Percentiles rank a stretch among this genome's conserved stretches.
These are phyloP conservation scores for Citrus hindsii DNA, from an alignment of 345 rosid species.

Conservation along the genomic window DNA sequence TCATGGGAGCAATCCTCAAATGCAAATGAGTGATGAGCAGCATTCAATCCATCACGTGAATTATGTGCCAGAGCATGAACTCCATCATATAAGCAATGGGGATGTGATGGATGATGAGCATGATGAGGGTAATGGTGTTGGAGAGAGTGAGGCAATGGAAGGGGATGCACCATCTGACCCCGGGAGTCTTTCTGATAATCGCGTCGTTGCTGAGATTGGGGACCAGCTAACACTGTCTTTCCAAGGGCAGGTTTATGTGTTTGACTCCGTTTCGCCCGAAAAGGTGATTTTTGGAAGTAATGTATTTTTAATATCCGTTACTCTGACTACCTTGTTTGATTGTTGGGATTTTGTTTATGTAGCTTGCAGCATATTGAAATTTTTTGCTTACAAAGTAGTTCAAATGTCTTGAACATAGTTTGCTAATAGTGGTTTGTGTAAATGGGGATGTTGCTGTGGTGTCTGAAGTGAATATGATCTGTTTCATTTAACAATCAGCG, in stretches of 20 bases:
- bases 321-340: neutral
- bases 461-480: neutral
- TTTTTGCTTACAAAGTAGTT: neutral
- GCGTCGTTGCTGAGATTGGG: conserved; percentile 41
- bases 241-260: conserved; percentile 78
- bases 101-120: conserved; percentile 34
- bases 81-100: conserved; percentile 43
- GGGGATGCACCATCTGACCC: conserved; percentile 54
- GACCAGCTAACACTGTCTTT: conserved; percentile 71
- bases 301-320: neutral
- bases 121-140: conserved; percentile 36
- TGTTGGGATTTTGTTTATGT: neutral
- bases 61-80: conserved; percentile 37
- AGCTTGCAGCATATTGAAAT: neutral
- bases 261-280: conserved; percentile 64
- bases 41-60: conserved; percentile 40
- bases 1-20: conserved; percentile 33
- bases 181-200: conserved; percentile 41
- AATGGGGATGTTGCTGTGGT: neutral
- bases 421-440: neutral
- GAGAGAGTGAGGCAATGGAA: conserved; percentile 30
- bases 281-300: conserved; percentile 35
- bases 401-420: neutral
- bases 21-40: conserved; percentile 43
- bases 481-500: neutral